Conservation (phyloP, 108 stramenopile genomes). For the Chaetoceros muelleri region DNA sequence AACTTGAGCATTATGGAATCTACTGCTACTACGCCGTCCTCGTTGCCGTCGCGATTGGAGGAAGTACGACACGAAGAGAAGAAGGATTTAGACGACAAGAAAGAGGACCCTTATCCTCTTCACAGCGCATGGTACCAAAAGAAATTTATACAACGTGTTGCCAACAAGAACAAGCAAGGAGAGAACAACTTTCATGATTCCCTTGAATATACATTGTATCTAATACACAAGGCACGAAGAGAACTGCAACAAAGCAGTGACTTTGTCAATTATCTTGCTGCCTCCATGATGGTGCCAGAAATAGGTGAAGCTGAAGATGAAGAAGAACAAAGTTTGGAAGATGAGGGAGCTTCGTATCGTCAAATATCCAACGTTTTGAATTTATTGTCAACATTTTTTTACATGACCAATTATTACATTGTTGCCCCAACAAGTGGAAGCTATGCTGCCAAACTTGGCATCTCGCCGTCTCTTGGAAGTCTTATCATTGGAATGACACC, state of each 20-base stretch:
- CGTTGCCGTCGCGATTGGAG: not conserved
- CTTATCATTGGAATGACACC: conserved; percentile 90
- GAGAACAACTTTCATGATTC: too few relatives aligned
- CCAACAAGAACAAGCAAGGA: too few relatives aligned
- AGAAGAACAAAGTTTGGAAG: conserved; percentile 3
- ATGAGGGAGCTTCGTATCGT: not conserved
- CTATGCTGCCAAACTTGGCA: conserved; percentile 73
- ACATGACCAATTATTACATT: conserved; percentile 94
- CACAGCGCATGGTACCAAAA: too few relatives aligned
- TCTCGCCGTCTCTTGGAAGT: conserved; percentile 52
- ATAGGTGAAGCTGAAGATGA: conserved; percentile 1
- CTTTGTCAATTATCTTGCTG: conserved; percentile 1
- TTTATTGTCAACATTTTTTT: conserved; percentile 71
- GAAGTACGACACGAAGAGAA: not conserved
- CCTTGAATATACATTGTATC: conserved; percentile 1
- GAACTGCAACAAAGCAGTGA: not conserved
- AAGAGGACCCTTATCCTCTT: too few relatives aligned
- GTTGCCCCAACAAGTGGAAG: conserved; percentile 77
- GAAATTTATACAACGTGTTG: too few relatives aligned
- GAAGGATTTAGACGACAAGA: not conserved
- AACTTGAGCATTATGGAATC: not conserved
- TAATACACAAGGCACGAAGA: conserved; percentile 3
- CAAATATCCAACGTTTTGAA: conserved; percentile 58
- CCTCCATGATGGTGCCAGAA: not conserved
- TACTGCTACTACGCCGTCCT: not conserved